Evolutionary conservation across 2,329 filamentous ascomycete genomes (phyloP).

Genomic region (Talaromyces sp.): DNA sequence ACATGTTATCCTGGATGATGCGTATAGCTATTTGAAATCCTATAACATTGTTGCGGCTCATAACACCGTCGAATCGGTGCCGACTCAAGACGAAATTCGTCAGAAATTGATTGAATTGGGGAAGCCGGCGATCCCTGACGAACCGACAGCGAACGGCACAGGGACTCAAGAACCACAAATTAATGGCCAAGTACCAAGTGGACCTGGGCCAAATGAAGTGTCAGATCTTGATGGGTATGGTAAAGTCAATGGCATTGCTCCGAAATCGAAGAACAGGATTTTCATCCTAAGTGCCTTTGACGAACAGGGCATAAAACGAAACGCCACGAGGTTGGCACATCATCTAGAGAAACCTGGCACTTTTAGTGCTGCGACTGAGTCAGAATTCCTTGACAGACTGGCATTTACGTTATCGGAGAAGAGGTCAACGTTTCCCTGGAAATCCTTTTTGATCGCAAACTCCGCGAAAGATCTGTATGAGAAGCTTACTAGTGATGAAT

Average conservation of each 20-base stretch:
- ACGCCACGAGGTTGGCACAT: constrained; percentile 18
- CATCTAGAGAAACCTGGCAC: constrained; percentile 19
- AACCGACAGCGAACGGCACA: background rate
- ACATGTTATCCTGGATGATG: constrained; percentile 18
- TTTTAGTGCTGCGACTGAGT: constrained; percentile 6
- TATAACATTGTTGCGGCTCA: constrained; percentile 5
- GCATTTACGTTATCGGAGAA: constrained; percentile 25
- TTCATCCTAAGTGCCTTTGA: constrained; percentile 16
- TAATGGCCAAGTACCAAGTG: background rate
- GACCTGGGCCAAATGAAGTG: background rate
- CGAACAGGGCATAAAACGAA: constrained; percentile 18
- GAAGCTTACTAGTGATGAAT: constrained; percentile 21
- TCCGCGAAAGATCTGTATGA: constrained; percentile 15
- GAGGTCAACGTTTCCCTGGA: constrained; percentile 20
- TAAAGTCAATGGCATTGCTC: background rate
- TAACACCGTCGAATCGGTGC: constrained; percentile 10
- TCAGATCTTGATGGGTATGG: background rate
- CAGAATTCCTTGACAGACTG: constrained; percentile 23
- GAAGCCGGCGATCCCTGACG: background rate
- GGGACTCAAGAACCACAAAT: background rate
- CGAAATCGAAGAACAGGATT: constrained; percentile 6
- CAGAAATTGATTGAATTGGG: background rate
- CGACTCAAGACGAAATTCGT: constrained; percentile 11
- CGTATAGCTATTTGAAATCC: constrained; percentile 12
- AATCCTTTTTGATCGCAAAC: constrained; percentile 20